Conservation (phyloP, 2,329 filamentous ascomycete species). For the Didymella keratinophila region DNA sequence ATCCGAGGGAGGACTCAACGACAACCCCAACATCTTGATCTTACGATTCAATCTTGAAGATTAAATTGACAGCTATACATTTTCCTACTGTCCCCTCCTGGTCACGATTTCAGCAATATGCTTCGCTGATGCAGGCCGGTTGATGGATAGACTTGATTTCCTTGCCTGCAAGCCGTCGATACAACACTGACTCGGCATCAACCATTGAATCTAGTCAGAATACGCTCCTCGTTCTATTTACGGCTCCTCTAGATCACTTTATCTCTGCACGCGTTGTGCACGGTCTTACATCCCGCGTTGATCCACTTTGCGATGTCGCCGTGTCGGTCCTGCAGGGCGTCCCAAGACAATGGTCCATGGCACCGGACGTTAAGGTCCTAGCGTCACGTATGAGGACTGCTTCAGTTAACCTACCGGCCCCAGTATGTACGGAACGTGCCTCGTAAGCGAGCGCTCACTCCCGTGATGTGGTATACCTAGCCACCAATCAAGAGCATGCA, state of each 20-base stretch:
- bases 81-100: background rate
- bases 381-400: conserved; percentile 10
- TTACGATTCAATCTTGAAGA: background rate
- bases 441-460: conserved; percentile 8
- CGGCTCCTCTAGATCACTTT: background rate
- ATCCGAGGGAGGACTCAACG: background rate
- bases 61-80: background rate
- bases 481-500: conserved; percentile 27
- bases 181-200: background rate
- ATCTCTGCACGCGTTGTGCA: background rate
- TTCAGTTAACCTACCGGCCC: conserved; percentile 11
- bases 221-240: background rate
- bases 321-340: background rate
- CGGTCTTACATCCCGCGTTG: background rate
- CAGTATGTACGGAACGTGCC: conserved; percentile 22
- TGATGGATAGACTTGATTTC: background rate
- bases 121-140: background rate
- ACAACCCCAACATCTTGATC: background rate
- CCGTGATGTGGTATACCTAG: conserved; percentile 10
- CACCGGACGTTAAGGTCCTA: conserved; percentile 21
- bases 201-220: too few relatives aligned
- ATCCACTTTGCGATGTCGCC: background rate
- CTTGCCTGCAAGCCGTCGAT: background rate
- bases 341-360: conserved; percentile 28
- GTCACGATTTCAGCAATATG: background rate